Evolutionary conservation across 441 rosid genomes (phyloP).

Genomic region (Kokia cookei): DNA sequence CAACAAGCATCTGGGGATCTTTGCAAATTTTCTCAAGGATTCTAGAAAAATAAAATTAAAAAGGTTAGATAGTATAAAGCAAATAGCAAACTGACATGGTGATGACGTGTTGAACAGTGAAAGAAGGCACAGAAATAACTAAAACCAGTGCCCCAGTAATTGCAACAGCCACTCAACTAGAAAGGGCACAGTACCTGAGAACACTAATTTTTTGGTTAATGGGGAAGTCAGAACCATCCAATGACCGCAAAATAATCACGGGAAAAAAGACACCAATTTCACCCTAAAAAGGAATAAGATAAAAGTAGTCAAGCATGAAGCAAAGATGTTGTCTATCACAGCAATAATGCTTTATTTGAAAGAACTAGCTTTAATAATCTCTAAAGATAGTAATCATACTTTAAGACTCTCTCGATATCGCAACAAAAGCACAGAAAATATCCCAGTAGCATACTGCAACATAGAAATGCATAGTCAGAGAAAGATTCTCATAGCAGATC

Average conservation of each 20-base stretch:
- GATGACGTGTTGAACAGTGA: neutral
- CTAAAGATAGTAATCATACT: conserved; percentile 43
- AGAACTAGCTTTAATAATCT: conserved; percentile 4
- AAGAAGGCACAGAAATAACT: conserved; percentile 6
- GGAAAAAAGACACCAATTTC: conserved; percentile 97
- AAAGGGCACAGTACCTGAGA: conserved; percentile 61
- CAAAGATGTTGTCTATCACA: neutral
- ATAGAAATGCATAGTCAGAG: conserved; percentile 27
- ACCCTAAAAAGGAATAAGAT: conserved; percentile 52
- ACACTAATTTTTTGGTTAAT: conserved; percentile 85
- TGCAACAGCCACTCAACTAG: conserved; percentile 20
- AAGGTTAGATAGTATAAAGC: neutral
- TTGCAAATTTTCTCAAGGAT: conserved; percentile 95
- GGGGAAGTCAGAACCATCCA: conserved; percentile 77
- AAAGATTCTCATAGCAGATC: conserved; percentile 13
- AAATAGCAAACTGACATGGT: conserved; percentile 3
- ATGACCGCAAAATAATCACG: conserved; percentile 78
- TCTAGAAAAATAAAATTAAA: conserved; percentile 33
- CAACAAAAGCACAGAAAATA: conserved; percentile 87
- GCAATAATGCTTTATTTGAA: neutral
- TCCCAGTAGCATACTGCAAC: conserved; percentile 96
- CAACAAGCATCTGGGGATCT: conserved; percentile 98
- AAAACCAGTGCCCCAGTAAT: conserved; percentile 13
- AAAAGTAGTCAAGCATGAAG: conserved; percentile 7
- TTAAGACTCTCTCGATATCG: conserved; percentile 97